phyloP scores from a whole-genome alignment of 192 early-diverging fungal genomes.

The Coemansia guatemalensis region DNA sequence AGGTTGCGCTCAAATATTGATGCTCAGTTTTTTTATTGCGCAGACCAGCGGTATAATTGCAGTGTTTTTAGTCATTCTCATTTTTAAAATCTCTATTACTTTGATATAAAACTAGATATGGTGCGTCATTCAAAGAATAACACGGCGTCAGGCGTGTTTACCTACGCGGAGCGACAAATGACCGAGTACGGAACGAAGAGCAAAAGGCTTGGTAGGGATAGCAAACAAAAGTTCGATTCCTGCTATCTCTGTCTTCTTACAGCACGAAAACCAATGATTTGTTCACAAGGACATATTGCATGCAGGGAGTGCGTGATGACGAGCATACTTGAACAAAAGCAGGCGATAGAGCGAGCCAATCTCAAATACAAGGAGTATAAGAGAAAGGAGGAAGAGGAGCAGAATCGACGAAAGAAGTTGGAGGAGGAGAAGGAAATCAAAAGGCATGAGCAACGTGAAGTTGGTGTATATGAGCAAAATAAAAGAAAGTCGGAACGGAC shows the following conservation, averaged over 20 bases:
- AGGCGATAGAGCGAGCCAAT: slow-evolving; percentile 59
- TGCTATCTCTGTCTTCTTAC: slow-evolving; percentile 79
- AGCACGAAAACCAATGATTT: slow-evolving; percentile 28
- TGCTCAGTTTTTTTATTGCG: too few relatives aligned
- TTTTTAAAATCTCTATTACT: not conserved
- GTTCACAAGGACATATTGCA: slow-evolving; percentile 68
- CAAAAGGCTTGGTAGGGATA: slow-evolving; percentile 77
- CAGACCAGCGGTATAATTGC: not conserved
- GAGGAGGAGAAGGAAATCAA: slow-evolving; percentile 13
- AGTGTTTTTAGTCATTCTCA: not conserved
- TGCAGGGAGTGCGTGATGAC: slow-evolving; percentile 89
- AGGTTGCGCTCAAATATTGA: not conserved
- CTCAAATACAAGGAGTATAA: slow-evolving; percentile 51
- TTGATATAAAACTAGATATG: slow-evolving; percentile 39
- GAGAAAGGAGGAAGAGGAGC: slow-evolving; percentile 21
- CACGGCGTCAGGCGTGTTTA: slow-evolving; percentile 87
- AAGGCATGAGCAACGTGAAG: slow-evolving; percentile 8
- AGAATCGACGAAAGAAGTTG: not conserved
- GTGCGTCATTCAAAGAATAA: slow-evolving; percentile 93
- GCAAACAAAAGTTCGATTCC: slow-evolving; percentile 79
- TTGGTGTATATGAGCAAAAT: slow-evolving; percentile 10
- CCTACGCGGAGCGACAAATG: slow-evolving; percentile 82
- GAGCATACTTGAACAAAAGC: slow-evolving; percentile 82
- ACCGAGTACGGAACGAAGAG: slow-evolving; percentile 88
- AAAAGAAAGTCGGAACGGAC: too few relatives aligned